These are phyloP conservation scores for Leishmania lainsoni DNA, from an alignment of 208 protist genomes.

Conservation along the genomic window DNA sequence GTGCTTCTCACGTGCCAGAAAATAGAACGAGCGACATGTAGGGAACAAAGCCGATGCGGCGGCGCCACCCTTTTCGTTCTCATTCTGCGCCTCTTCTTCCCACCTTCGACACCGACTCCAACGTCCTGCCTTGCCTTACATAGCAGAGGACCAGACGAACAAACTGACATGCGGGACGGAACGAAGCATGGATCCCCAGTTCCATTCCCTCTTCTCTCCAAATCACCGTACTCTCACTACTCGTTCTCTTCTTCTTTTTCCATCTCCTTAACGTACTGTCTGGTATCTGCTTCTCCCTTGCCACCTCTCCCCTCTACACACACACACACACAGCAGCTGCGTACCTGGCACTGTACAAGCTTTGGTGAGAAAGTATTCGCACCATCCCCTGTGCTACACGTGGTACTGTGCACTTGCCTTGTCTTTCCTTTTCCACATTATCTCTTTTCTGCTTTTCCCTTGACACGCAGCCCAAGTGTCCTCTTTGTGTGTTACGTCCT, in stretches of 20 bases:
- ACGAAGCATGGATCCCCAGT: neutral
- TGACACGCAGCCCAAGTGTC: neutral
- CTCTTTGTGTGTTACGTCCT: slow-evolving; percentile 19
- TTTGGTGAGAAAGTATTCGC: neutral
- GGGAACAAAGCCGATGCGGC: neutral
- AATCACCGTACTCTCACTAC: neutral
- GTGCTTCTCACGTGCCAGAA: neutral
- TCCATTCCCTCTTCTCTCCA: neutral
- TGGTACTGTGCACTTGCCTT: neutral
- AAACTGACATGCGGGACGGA: neutral
- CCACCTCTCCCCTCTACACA: neutral
- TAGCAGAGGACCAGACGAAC: neutral
- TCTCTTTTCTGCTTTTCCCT: neutral
- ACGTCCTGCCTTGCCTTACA: neutral
- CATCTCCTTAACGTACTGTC: neutral
- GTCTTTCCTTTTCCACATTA: neutral
- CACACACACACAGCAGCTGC: slow-evolving; percentile 5
- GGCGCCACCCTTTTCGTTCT: neutral
- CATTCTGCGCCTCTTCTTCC: neutral
- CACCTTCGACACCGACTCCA: neutral
- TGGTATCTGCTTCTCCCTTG: neutral
- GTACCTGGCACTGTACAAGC: neutral
- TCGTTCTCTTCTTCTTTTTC: neutral
- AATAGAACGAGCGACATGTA: neutral
- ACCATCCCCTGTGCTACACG: neutral